Conservation (phyloP, 208 protist species). For the Novymonas esmeraldas region DNA sequence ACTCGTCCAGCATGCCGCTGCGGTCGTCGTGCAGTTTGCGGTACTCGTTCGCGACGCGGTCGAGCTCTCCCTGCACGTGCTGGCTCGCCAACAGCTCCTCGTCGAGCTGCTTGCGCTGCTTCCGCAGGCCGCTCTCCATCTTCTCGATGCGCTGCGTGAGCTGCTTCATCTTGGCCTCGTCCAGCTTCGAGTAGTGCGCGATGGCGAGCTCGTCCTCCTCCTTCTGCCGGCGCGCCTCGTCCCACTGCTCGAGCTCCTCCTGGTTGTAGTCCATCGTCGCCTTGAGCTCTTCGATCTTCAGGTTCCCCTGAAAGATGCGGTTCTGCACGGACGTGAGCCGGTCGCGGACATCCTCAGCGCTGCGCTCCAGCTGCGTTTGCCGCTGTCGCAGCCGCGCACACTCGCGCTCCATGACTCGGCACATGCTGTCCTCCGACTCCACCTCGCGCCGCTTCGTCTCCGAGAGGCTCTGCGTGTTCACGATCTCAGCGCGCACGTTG, state of each 20-base stretch:
- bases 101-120: slow-evolving; percentile 59
- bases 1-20: slow-evolving; percentile 88
- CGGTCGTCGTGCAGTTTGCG: slow-evolving; percentile 86
- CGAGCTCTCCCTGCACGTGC: slow-evolving; percentile 90
- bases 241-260: slow-evolving; percentile 96
- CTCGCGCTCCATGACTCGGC: slow-evolving; percentile 87
- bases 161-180: slow-evolving; percentile 87
- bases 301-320: slow-evolving; percentile 90
- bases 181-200: slow-evolving; percentile 88
- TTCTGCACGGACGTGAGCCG: slow-evolving; percentile 75
- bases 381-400: slow-evolving; percentile 72
- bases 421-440: slow-evolving; percentile 92
- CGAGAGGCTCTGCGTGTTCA: slow-evolving; percentile 87
- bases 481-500: slow-evolving; percentile 90
- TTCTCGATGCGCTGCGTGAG: slow-evolving; percentile 85
- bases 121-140: slow-evolving; percentile 56
- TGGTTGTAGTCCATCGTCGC: slow-evolving; percentile 93
- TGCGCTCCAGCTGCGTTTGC: slow-evolving; percentile 44
- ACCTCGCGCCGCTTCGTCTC: slow-evolving; percentile 92
- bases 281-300: slow-evolving; percentile 92
- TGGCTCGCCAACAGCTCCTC: slow-evolving; percentile 86
- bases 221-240: slow-evolving; percentile 91
- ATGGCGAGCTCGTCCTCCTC: slow-evolving; percentile 93
- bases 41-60: slow-evolving; percentile 93
- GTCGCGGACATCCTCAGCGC: slow-evolving; percentile 68